Base-by-base conservation (phyloP, 2,329 filamentous ascomycete species). In the Fusarium globosum region DNA sequence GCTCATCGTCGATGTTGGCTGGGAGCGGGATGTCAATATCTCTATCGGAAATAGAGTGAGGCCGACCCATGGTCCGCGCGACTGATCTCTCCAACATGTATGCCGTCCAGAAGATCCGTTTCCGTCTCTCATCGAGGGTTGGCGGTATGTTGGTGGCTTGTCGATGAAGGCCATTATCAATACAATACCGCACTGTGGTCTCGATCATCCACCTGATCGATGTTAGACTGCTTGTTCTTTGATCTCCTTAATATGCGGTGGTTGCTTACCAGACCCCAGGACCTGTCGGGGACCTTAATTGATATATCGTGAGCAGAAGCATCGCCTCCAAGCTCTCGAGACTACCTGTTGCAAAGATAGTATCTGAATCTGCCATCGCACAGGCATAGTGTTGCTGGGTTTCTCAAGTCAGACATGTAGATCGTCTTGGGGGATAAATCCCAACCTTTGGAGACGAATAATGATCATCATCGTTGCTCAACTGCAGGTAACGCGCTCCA, bases 271-370 rank as follows among this genome's bases (percentile, higher is more conserved):
- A 64, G 9, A 61, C 55, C 1, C 55, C 33, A 26, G 43, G 55
- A 3, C 43, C 61, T n/a, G 43, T 48, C 4, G 36, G 43, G 1
- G 61, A 64, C 30, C 61, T 64, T 10, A 61, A 21, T 30, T 64
- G 61, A 13, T 64, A 64, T n/a, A 64, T 49, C 8, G 55, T 64
- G 30, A 64, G 30, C 6, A 64, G 43, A 23, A 61, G 61, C 18
- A 49, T 49, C 3, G 16, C 41, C 26, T 64, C 61, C 43, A 64
- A 30, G n/a, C 55, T 61, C 36, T 64, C 61, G 23, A 64, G 43
- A 28, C 20, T 64, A 13, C 43, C 23, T 36, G 61, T 30, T 1
- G 43, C 16, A 26, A 64, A 61, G 2, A 64, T 20, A 23, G n/a
- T 60, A 10, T 64, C 61, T 1, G 30, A 28, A 30, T 64, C 61